These are phyloP conservation scores for Cryphonectria naterciae DNA, from an alignment of 2,329 filamentous ascomycete genomes.

Conservation along the genomic window DNA sequence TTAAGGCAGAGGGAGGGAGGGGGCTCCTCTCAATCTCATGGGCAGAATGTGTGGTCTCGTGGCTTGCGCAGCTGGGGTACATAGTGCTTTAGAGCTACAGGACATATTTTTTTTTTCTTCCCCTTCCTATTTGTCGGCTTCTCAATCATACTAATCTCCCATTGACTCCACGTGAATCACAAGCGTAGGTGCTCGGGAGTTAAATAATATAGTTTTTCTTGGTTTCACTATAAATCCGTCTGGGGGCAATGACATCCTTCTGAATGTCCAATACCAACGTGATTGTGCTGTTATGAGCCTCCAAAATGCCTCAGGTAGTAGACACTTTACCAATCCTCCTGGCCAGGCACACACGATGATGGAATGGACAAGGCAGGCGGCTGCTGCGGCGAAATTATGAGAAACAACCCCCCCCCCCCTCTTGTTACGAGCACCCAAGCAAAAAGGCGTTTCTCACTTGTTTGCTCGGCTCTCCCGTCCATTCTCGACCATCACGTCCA, in stretches of 20 bases:
- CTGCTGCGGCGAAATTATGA: neutral
- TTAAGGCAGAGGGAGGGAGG: neutral
- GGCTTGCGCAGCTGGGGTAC: neutral
- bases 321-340: neutral
- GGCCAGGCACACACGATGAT: neutral
- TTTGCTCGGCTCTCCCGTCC: slow-evolving; percentile 23
- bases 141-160: slow-evolving; percentile 33
- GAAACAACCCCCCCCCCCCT: neutral
- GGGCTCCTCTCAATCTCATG: neutral
- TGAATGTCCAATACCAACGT: neutral
- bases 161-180: slow-evolving; percentile 22
- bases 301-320: neutral
- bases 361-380: neutral
- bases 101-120: too few relatives aligned
- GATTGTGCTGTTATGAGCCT: neutral
- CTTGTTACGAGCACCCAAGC: neutral
- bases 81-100: neutral
- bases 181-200: neutral
- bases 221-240: neutral
- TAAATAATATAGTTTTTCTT: neutral
- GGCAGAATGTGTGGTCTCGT: neutral
- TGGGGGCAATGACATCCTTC: neutral
- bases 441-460: neutral
- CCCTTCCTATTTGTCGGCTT: neutral
- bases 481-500: slow-evolving; percentile 19